Base-by-base conservation (phyloP, 352 stramenopile species). In the Globisporangium okanoganense region DNA sequence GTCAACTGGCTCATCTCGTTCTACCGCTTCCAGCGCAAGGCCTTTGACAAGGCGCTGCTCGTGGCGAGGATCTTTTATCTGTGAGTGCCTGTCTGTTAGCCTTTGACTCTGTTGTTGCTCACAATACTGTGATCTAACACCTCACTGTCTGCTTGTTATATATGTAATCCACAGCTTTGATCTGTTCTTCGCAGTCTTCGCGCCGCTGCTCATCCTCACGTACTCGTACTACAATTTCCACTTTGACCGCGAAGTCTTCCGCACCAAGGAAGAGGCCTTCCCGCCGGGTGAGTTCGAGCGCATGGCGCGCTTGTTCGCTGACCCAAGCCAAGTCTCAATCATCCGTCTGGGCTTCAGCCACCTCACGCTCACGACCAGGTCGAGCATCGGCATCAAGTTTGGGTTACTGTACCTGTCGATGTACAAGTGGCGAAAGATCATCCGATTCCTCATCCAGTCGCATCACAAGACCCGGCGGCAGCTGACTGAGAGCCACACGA, bases 181-280 rank as follows among this genome's bases (percentile, higher is more conserved):
- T 18, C 41, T 88, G 45, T 85, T 88, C 48, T 88, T 88, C 60
- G 78, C 74, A 1, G 78, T 85, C 12, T 84, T 85, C 48, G 71
- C 75, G 24, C 76, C 72, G 5, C 40, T 85, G 0, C 56, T 76
- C 14, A 70, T 82, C 16, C 53, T 88, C 2, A 40, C 72, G 0
- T 83, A 76, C 50, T 72, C 73, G 9, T 73, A 77, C 45, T 52
- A 72, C 38, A 65, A 67, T 9, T 88, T 88, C 31, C 5, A 62
- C 22, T 80, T 86, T 29, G 65, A 81, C n/a, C 61, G 64, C 12
- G 67, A 41, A 16, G 72, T 58, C 7, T 86, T 85, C 29, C 53
- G 14, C 14, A 79, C 67, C 1, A 74, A 71, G 35, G 58, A 55
- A 3, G 74, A 75, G 31, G 56, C 64, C 13, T 68, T 83, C 10